phyloP scores from a whole-genome alignment of 192 early-diverging fungal species.

The Podila epicladia region DNA sequence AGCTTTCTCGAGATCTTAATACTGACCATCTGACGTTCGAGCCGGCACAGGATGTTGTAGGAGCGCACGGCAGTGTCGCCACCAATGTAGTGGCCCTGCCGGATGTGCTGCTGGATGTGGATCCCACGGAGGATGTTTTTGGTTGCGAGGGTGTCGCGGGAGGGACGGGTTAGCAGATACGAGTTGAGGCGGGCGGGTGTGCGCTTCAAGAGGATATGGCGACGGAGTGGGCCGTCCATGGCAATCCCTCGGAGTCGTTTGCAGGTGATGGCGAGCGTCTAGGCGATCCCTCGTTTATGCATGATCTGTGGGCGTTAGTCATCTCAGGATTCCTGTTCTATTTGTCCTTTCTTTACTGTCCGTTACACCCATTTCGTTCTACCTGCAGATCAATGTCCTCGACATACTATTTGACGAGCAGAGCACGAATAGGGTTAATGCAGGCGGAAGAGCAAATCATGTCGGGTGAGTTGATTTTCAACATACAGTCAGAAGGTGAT shows the following conservation, averaged over 20 bases:
- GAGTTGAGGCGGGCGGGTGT: slow-evolving; percentile 31
- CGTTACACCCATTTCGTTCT: not conserved
- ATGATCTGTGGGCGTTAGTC: not conserved
- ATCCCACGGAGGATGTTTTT: slow-evolving; percentile 37
- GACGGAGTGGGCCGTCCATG: slow-evolving; percentile 31
- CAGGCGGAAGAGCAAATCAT: not conserved
- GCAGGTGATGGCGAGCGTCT: slow-evolving; percentile 20
- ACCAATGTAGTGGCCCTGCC: slow-evolving; percentile 29
- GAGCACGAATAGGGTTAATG: not conserved
- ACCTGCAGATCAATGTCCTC: slow-evolving; percentile 43
- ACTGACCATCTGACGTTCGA: slow-evolving; percentile 31
- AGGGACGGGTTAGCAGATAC: slow-evolving; percentile 23
- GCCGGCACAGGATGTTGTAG: slow-evolving; percentile 24
- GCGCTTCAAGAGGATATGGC: slow-evolving; percentile 41
- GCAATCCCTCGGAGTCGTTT: slow-evolving; percentile 21
- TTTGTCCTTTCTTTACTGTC: not conserved
- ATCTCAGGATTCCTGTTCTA: too few species aligned
- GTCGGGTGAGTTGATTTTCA: not conserved
- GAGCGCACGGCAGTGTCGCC: slow-evolving; percentile 17
- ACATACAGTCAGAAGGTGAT: slow-evolving; percentile 30
- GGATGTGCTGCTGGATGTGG: slow-evolving; percentile 35
- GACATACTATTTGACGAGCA: slow-evolving; percentile 8
- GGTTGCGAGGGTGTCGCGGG: slow-evolving; percentile 19
- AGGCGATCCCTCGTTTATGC: not conserved
- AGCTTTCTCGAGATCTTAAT: slow-evolving; percentile 26